Conservation (phyloP, 345 rosid genomes). For the Nasturtium officinale region DNA sequence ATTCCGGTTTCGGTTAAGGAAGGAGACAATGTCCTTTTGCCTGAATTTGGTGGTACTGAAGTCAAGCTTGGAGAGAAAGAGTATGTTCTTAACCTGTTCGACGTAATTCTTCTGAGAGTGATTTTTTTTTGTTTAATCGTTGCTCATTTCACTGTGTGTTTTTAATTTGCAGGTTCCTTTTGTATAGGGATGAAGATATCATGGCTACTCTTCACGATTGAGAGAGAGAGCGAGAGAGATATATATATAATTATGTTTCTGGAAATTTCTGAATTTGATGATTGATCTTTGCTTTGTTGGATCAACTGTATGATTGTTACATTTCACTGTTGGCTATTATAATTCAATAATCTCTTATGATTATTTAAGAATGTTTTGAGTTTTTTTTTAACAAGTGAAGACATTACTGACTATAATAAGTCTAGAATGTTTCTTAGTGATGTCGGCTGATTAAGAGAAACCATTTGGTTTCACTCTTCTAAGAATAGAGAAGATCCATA, state of each 20-base stretch:
- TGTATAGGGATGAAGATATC: conserved; percentile 76
- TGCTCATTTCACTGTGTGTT: conserved; percentile 9
- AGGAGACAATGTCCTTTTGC: conserved; percentile 81
- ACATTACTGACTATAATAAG: conserved; percentile 11
- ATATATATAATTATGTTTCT: not conserved
- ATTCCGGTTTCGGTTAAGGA: conserved; percentile 71
- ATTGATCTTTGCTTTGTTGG: not conserved
- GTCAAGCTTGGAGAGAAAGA: conserved; percentile 81
- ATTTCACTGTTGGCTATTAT: not conserved
- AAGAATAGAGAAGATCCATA: conserved; percentile 7
- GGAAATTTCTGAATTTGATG: not conserved
- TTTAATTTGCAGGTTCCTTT: conserved; percentile 52
- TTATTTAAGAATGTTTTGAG: not conserved
- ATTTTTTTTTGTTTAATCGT: not conserved
- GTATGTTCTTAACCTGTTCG: conserved; percentile 46
- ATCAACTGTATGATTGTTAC: conserved; percentile 6
- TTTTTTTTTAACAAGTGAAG: not conserved
- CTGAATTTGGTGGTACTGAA: conserved; percentile 73
- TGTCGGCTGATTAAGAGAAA: conserved; percentile 46
- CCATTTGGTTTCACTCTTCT: conserved; percentile 8
- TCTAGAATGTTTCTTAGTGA: conserved; percentile 29
- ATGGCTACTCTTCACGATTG: conserved; percentile 70
- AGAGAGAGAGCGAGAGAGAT: conserved; percentile 15
- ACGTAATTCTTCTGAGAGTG: conserved; percentile 17
- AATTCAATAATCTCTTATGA: not conserved